Evolutionary conservation across 495 filamentous ascomycete genomes (phyloP).

Genomic region (Pyrenopolyporus hunteri): DNA sequence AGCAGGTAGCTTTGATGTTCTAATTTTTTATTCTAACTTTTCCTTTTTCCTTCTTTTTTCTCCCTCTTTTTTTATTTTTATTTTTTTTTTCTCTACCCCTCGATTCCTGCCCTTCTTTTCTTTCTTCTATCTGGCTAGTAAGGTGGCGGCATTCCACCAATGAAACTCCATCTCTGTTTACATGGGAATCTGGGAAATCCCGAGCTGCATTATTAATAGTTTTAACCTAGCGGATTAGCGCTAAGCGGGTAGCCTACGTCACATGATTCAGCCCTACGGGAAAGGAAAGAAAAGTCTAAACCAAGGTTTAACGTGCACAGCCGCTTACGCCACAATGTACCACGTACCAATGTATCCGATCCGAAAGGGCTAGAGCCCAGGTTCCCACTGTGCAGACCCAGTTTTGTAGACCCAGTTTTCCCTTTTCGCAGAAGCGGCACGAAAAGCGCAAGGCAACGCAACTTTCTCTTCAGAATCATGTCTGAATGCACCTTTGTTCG

Average conservation of each 20-base stretch:
- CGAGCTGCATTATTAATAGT: constrained; percentile 1
- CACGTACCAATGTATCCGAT: no score
- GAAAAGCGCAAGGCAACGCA: no score
- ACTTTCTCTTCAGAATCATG: no score
- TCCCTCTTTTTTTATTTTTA: no score
- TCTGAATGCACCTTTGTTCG: no score
- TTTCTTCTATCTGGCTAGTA: not conserved
- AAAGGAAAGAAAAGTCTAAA: constrained; percentile 22
- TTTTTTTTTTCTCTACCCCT: no score
- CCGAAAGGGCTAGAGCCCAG: not conserved
- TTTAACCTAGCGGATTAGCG: constrained; percentile 13
- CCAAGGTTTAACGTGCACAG: constrained; percentile 19
- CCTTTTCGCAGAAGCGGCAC: no score
- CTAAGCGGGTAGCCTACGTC: constrained; percentile 12
- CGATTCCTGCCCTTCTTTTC: no score
- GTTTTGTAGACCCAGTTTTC: not conserved
- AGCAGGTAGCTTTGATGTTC: no score
- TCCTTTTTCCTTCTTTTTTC: no score
- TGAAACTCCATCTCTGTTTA: constrained; percentile 22
- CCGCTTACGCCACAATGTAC: constrained; percentile 27
- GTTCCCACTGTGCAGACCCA: no score
- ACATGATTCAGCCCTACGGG: constrained; percentile 46
- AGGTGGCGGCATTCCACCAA: not conserved
- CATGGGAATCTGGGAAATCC: constrained; percentile 26
- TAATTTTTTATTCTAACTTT: no score